Evolutionary conservation across 163 green algal species (phyloP).

Genomic region (Prototheca cutis): DNA sequence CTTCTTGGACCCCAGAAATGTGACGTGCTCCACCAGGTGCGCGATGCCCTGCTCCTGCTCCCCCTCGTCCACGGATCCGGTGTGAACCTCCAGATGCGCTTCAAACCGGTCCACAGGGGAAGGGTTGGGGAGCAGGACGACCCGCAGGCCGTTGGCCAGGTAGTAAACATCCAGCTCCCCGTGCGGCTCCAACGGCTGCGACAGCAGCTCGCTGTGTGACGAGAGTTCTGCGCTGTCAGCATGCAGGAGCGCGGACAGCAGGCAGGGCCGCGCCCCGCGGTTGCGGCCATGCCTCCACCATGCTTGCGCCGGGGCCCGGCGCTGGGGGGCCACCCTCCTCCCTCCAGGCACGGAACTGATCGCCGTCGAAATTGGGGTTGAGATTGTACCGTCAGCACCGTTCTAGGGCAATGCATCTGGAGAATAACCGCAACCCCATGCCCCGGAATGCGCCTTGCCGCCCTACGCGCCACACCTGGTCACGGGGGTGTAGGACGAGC

Average conservation of each 20-base stretch:
- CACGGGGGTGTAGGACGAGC: too few relatives aligned
- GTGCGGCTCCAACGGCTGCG: slow-evolving; percentile 37
- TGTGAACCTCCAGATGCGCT: slow-evolving; percentile 90
- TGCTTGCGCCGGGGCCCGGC: too few relatives aligned
- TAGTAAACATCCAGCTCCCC: slow-evolving; percentile 50
- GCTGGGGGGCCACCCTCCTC: too few relatives aligned
- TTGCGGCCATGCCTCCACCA: too few relatives aligned
- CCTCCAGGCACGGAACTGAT: too few relatives aligned
- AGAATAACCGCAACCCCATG: too few relatives aligned
- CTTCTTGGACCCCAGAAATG: slow-evolving; percentile 87
- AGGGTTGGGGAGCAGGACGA: slow-evolving; percentile 91
- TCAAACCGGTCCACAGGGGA: slow-evolving; percentile 82
- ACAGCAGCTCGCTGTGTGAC: slow-evolving; percentile 28
- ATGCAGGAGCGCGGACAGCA: background rate
- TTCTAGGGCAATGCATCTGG: too few relatives aligned
- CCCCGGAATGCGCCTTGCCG: too few relatives aligned
- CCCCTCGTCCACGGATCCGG: slow-evolving; percentile 83
- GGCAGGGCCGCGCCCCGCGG: too few relatives aligned
- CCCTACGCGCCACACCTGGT: too few relatives aligned
- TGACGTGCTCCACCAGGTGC: slow-evolving; percentile 98
- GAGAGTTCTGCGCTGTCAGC: background rate
- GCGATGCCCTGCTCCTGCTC: slow-evolving; percentile 87
- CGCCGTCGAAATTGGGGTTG: too few relatives aligned
- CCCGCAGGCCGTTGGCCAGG: slow-evolving; percentile 76
- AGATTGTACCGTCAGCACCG: too few relatives aligned